Conservation (phyloP, 2,329 filamentous ascomycete species). For the Penicillium digitatum region DNA sequence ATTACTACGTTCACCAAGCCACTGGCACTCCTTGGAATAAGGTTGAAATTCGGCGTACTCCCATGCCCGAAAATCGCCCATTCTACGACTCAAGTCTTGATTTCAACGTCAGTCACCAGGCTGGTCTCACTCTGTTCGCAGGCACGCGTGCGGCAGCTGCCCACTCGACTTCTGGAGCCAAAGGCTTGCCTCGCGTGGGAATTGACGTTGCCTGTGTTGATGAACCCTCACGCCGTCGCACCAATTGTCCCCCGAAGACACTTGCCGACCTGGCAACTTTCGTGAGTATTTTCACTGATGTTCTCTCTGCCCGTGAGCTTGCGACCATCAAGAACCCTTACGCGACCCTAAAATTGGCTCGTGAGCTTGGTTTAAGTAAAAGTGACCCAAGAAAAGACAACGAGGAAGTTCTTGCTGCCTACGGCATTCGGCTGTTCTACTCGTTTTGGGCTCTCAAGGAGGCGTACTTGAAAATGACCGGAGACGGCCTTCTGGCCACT, state of each 20-base stretch:
- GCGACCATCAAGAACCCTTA: constrained; percentile 51
- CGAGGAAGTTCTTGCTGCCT: constrained; percentile 41
- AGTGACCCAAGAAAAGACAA: constrained; percentile 4
- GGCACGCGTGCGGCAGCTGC: constrained; percentile 40
- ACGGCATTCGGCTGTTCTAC: constrained; percentile 59
- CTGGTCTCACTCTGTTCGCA: constrained; percentile 57
- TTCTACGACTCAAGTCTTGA: constrained; percentile 50
- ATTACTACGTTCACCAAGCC: constrained; percentile 54
- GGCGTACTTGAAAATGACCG: constrained; percentile 64
- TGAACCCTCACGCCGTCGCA: constrained; percentile 36
- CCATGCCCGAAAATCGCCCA: constrained; percentile 48
- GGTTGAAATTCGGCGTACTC: constrained; percentile 52
- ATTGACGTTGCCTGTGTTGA: constrained; percentile 62
- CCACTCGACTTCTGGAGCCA: not conserved
- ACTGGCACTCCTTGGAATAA: constrained; percentile 55
- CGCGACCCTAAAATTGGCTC: constrained; percentile 10
- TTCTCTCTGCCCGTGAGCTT: constrained; percentile 56
- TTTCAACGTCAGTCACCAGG: constrained; percentile 64
- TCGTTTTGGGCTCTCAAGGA: constrained; percentile 64
- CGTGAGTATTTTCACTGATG: constrained; percentile 57
- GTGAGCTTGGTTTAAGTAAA: constrained; percentile 10
- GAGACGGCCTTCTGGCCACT: constrained; percentile 58
- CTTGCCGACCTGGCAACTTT: constrained; percentile 53
- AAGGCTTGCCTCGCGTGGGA: constrained; percentile 45
- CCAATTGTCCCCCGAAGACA: constrained; percentile 39